Conservation (phyloP, 805 yeast species). For the Vanderwaltozyma polyspora region DNA sequence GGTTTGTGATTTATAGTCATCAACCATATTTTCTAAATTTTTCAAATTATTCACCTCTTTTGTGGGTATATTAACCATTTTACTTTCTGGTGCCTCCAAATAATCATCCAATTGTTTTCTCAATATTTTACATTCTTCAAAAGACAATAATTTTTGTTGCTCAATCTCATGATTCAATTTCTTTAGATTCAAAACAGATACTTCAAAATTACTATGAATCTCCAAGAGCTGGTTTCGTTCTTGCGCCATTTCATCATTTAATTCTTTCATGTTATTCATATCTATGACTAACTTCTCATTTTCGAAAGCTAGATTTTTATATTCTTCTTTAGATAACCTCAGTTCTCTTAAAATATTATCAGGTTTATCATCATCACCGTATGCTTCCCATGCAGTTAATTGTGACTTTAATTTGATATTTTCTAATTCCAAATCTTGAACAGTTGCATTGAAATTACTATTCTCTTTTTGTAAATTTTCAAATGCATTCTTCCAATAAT, state of each 20-base stretch:
- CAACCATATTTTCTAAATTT: constrained; percentile 31
- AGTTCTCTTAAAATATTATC: constrained; percentile 32
- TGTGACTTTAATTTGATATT: constrained; percentile 37
- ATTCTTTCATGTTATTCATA: constrained; percentile 14
- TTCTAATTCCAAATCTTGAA: constrained; percentile 40
- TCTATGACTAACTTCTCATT: constrained; percentile 19
- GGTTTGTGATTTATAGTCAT: constrained; percentile 44
- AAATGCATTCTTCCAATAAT: constrained; percentile 21
- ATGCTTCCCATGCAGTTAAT: constrained; percentile 36
- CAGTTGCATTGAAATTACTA: constrained; percentile 34
- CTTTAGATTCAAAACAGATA: constrained; percentile 20
- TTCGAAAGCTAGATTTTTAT: constrained; percentile 27
- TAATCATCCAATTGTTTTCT: constrained; percentile 38
- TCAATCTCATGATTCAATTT: constrained; percentile 35
- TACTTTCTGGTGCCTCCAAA: constrained; percentile 5
- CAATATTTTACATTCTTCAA: constrained; percentile 47
- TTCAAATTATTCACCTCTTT: constrained; percentile 7
- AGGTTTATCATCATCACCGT: constrained; percentile 18
- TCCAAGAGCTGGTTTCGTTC: constrained; percentile 30
- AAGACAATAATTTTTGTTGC: constrained; percentile 40
- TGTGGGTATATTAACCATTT: constrained; percentile 1
- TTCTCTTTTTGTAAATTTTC: constrained; percentile 28
- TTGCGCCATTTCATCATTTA: constrained; percentile 28
- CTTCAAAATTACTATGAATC: constrained; percentile 17
- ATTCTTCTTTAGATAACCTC: constrained; percentile 31